Percentiles rank a stretch among this genome's conserved stretches.
Conservation (phyloP, 352 stramenopile genomes). For the Phytophthora cajani region DNA sequence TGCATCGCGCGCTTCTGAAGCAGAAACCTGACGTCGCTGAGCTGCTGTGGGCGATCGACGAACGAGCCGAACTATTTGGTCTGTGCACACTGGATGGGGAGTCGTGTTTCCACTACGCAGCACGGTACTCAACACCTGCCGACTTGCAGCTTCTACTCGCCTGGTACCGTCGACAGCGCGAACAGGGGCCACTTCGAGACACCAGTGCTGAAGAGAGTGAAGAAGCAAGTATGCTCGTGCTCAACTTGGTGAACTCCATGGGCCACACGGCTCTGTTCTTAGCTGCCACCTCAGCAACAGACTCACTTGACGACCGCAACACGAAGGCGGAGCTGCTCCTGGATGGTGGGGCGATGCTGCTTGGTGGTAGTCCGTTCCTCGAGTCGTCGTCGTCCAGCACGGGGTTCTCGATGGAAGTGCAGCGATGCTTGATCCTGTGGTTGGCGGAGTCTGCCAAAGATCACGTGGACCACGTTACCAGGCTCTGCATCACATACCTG, state of each 20-base stretch:
- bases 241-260: conserved; percentile 7
- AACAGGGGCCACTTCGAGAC: neutral
- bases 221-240: neutral
- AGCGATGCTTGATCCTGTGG: conserved; percentile 16
- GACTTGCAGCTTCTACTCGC: conserved; percentile 11
- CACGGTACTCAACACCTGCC: conserved; percentile 13
- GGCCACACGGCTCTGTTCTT: conserved; percentile 20
- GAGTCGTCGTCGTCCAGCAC: neutral
- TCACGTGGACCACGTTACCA: neutral
- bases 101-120: conserved; percentile 30
- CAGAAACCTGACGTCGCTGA: conserved; percentile 1
- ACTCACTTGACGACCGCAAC: conserved; percentile 7
- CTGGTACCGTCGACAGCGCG: conserved; percentile 4
- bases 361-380: conserved; percentile 2
- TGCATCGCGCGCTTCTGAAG: conserved; percentile 20
- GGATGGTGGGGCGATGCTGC: conserved; percentile 7
- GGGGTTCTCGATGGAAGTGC: conserved; percentile 8
- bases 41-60: conserved; percentile 17
- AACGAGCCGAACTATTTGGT: neutral
- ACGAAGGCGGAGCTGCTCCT: conserved; percentile 22
- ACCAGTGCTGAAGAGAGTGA: neutral
- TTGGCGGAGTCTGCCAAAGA: neutral
- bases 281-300: conserved; percentile 3
- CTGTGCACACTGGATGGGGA: conserved; percentile 5
- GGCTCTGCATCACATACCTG: neutral